Base-by-base conservation (phyloP, 345 rosid genomes). In the Corymbia maculata region DNA sequence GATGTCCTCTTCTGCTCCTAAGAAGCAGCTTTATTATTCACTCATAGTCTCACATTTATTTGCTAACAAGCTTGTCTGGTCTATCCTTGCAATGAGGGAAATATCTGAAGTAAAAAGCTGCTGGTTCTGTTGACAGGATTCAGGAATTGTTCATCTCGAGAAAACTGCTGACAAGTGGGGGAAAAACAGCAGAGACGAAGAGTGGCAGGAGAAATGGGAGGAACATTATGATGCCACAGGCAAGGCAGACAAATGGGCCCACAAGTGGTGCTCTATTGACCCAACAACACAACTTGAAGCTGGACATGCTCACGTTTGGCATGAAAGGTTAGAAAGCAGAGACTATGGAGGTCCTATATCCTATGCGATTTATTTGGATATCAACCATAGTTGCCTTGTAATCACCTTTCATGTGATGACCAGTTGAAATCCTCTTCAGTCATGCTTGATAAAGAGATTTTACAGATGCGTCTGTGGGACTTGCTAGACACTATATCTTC, bases 301-400 rank as follows among this genome's bases (percentile, higher is more conserved):
- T 89, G 99, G 99, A 64, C 99, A 97, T 92, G 99, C 99, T 89
- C 99, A 97, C 92, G 92, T 96, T 89, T 97, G 99, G 98, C 99
- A 97, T 85, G 99, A 97, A 91, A 97, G 98, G 99, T 97, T 92
- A 64, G 21, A 28, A 87, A 45, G 21, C 52, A 88, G 86, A 75
- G 82, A 42, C 11, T 75, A 26, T 19, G 82, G 45, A 19, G 82
- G 82, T 75, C 49, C 26, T 85, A 26, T 85, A 50, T 85, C 28
- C 14, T 19, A 17, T 42, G 82, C 13, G 26, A 42, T 75, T 75
- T 75, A 42, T 36, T 75, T 10, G 45, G 17, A 50, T 47, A 86
- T 19, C 64, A 44, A 6, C 88, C 7, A 15, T 49, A 19, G 2
- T 75, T 75, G 82, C 49, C 47, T 75, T 75, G 36, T 42, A 75